Conservation (phyloP, 768 basidiomycete species). For the Trametes elegans region DNA sequence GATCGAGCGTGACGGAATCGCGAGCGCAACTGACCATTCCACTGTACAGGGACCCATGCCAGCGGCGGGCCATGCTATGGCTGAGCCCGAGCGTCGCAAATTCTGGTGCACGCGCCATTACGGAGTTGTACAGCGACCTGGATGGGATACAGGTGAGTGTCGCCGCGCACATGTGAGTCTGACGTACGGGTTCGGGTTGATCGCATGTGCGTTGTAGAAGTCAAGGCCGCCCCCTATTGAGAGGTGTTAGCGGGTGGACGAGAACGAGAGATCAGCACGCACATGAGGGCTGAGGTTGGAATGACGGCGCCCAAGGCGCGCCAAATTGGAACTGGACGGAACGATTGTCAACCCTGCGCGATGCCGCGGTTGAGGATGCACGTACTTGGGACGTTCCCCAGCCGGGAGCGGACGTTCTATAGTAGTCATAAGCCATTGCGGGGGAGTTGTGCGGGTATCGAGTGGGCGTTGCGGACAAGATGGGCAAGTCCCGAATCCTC, state of each 20-base stretch:
- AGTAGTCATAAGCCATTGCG: conserved; percentile 22
- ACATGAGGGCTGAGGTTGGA: conserved; percentile 54
- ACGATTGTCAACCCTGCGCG: no score
- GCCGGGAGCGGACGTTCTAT: conserved; percentile 32
- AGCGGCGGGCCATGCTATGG: conserved; percentile 58
- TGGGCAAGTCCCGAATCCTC: background rate
- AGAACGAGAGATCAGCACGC: conserved; percentile 33
- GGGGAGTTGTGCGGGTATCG: background rate
- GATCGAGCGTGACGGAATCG: background rate
- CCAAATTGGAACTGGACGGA: conserved; percentile 35
- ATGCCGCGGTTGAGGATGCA: background rate
- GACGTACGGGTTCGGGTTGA: conserved; percentile 55
- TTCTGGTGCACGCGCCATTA: conserved; percentile 30
- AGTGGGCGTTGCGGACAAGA: background rate
- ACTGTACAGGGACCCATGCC: conserved; percentile 66
- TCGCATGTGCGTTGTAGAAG: conserved; percentile 61
- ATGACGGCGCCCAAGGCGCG: conserved; percentile 32
- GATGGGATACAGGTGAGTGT: background rate
- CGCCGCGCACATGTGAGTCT: background rate
- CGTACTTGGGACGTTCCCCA: conserved; percentile 48
- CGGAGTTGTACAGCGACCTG: conserved; percentile 37
- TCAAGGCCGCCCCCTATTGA: conserved; percentile 65
- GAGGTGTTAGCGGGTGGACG: background rate
- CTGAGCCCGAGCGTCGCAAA: conserved; percentile 44
- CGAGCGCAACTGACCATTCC: conserved; percentile 40